A percentile compares a stretch with the other conserved stretches of the same genome.
Conservation (phyloP, 352 stramenopile species). For the Saprolegnia diclina region DNA sequence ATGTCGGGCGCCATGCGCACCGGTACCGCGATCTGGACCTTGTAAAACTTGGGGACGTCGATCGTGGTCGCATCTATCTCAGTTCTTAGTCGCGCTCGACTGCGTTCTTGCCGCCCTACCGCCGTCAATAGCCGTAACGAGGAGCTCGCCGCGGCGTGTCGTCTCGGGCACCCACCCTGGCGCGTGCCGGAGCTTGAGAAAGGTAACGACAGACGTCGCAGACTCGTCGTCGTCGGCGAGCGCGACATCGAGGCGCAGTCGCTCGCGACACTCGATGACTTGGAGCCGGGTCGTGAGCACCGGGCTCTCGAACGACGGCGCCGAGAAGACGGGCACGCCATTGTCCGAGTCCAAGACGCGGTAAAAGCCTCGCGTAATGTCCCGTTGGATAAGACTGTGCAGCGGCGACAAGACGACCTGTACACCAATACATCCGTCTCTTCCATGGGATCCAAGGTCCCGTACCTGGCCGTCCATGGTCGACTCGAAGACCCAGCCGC, state of each 20-base stretch:
- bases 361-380: constrained; percentile 77
- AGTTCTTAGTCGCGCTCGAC: too few relatives aligned
- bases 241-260: constrained; percentile 38
- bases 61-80: constrained; percentile 15
- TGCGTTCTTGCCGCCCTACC: too few relatives aligned
- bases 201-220: constrained; percentile 44
- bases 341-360: constrained; percentile 45
- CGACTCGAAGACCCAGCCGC: constrained; percentile 80
- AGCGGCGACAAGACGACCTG: constrained; percentile 65
- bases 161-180: constrained; percentile 65
- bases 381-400: constrained; percentile 44
- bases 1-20: constrained; percentile 69
- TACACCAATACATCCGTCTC: neutral
- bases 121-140: constrained; percentile 18
- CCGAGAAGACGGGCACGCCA: constrained; percentile 45
- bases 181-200: constrained; percentile 76
- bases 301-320: constrained; percentile 32
- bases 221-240: neutral
- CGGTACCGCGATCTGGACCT: constrained; percentile 57
- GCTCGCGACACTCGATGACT: constrained; percentile 72
- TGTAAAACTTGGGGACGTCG: constrained; percentile 70
- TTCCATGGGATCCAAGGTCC: neutral
- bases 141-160: neutral
- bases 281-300: neutral
- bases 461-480: constrained; percentile 70